Conservation (phyloP, 129 eudicot species). For the Mikania micrantha region DNA sequence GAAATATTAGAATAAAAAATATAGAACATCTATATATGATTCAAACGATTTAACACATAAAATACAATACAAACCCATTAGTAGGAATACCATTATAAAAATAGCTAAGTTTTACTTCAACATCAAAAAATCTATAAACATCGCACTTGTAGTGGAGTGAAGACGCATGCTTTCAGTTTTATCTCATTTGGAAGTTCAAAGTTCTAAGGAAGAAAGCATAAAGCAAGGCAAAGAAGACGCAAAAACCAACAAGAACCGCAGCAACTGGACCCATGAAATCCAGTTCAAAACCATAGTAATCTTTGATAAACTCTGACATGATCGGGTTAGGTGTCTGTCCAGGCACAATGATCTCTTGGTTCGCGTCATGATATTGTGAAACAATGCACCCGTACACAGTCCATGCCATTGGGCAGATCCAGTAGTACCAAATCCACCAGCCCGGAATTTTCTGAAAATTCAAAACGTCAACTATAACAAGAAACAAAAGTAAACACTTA, state of each 20-base stretch:
- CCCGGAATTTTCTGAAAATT: conserved; percentile 58
- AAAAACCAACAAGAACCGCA: conserved; percentile 53
- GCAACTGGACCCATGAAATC: conserved; percentile 78
- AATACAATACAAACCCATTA: neutral
- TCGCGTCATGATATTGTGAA: conserved; percentile 57
- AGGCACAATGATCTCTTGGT: conserved; percentile 27
- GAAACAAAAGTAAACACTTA: neutral
- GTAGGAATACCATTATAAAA: too few relatives aligned
- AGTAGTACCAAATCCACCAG: conserved; percentile 87
- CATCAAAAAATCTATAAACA: neutral
- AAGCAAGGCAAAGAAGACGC: conserved; percentile 58
- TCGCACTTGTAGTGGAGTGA: neutral
- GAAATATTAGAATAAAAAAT: neutral
- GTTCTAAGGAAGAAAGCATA: conserved; percentile 53
- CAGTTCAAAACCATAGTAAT: conserved; percentile 50
- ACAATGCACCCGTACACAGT: conserved; percentile 64
- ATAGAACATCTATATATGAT: neutral
- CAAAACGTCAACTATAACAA: neutral
- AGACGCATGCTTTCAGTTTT: neutral
- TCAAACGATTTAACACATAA: neutral
- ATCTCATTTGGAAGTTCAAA: conserved; percentile 71
- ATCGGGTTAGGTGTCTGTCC: conserved; percentile 30
- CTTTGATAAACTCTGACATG: conserved; percentile 30
- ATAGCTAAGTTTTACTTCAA: neutral
- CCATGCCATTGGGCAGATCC: conserved; percentile 86